Evolutionary conservation across 1,284 basidiomycete genomes (phyloP), one percentile per base, ranked within the genome.

Genomic region (Ustilago tritici): DNA sequence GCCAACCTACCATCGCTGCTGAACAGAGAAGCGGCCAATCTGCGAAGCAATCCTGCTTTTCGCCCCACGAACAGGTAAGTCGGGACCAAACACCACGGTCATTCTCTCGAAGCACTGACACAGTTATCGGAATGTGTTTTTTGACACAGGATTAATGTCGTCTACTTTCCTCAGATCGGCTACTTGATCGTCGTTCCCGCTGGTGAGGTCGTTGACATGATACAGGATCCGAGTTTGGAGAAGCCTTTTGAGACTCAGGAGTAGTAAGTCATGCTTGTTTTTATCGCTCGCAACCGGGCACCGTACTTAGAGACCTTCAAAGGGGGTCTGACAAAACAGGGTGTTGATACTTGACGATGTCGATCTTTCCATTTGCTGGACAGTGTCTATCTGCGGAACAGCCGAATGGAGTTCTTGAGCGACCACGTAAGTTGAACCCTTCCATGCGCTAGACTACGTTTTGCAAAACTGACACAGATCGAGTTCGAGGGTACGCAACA

Each of bases 81-180:
- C 5, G 8, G 53, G 9, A 31, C 14, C 52, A 23, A 19, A 46
- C 2, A 19, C n/a, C 43, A 38, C 36, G 9, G 36, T 38, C 36
- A 14, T 38, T 38, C 10, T 38, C 3, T 10, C 36, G 14, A 14
- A 52, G 12, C 9, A 19, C 35, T 55, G 14, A 35, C 35, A 23
- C 5, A 28, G 11, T 34, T 28, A 3, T n/a, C 17, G 7, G 10
- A 12, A 35, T 9, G 4, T 28, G n/a, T 17, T 40, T 56, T 28
- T 8, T 12, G 15, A 17, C 17, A 9, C 54, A 77, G 75, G 4
- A 28, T 77, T 4, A 47, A 63, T 15, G 76, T 78, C 0, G 72
- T 75, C 41, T 75, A 74, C 60, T 78, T 78, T 28, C 76, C 76
- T 3, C 76, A 78, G 49, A 78, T 78, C 17, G 76, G 76, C 31